Percentiles rank a stretch among this genome's conserved stretches.
Conservation (phyloP, 768 basidiomycete species). For the Macrocybe gigantea region DNA sequence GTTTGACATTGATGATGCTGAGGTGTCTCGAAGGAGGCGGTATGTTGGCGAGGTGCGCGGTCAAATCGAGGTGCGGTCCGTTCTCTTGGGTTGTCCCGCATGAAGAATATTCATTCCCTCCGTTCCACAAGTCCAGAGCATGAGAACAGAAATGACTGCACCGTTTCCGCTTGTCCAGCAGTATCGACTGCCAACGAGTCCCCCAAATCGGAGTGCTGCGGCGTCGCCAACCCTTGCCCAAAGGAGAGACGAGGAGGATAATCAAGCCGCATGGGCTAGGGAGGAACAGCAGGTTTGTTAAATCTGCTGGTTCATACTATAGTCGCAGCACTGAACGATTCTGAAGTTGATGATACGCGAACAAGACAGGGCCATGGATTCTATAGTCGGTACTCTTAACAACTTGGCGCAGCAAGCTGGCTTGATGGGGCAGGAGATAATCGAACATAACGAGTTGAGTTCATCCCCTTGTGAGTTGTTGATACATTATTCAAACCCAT, state of each 20-base stretch:
- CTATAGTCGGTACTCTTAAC: conserved; percentile 80
- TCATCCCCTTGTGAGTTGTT: not conserved
- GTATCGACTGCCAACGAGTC: conserved; percentile 9
- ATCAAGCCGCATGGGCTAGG: conserved; percentile 74
- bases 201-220: conserved; percentile 20
- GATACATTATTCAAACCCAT: not conserved
- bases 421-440: conserved; percentile 90
- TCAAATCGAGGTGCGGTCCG: conserved; percentile 71
- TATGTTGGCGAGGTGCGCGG: conserved; percentile 72
- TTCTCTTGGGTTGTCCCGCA: not conserved
- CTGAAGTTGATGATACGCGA: conserved; percentile 75
- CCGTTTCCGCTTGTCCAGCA: conserved; percentile 14
- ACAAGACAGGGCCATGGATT: conserved; percentile 86
- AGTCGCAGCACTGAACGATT: not conserved
- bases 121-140: conserved; percentile 55
- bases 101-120: conserved; percentile 18
- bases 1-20: conserved; percentile 76
- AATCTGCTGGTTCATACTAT: not conserved
- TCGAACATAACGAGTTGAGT: conserved; percentile 82
- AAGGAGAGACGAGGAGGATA: conserved; percentile 40
- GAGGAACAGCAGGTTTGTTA: conserved; percentile 78
- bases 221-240: conserved; percentile 29
- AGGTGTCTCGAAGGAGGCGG: conserved; percentile 68
- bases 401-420: conserved; percentile 89
- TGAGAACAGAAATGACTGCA: conserved; percentile 57